phyloP scores from a whole-genome alignment of 176 grass and related monocot species.

The Oryza meridionalis region DNA sequence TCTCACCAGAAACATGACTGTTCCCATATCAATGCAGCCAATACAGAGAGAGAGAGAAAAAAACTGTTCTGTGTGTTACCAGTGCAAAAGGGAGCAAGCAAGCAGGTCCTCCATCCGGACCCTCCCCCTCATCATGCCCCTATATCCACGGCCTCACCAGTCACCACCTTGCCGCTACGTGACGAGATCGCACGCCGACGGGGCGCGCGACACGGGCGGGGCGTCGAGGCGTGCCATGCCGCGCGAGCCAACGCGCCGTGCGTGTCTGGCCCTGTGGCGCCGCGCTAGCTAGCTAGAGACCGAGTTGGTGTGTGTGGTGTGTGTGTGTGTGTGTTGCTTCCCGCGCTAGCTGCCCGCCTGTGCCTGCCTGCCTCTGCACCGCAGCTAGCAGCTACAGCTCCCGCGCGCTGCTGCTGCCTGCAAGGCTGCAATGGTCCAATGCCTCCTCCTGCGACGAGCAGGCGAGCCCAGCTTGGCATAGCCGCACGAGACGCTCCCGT shows the following conservation, averaged over 20 bases:
- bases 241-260: neutral
- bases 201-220: neutral
- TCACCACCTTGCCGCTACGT: neutral
- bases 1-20: neutral
- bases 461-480: constrained; percentile 7
- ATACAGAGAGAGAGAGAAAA: neutral
- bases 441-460: neutral
- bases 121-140: neutral
- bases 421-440: constrained; percentile 18
- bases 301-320: neutral
- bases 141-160: neutral
- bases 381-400: neutral
- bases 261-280: neutral
- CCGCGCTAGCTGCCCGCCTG: neutral
- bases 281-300: neutral
- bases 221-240: neutral
- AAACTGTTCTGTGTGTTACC: neutral
- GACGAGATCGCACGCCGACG: constrained; percentile 12
- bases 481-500: constrained; percentile 20
- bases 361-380: neutral
- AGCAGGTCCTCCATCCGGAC: neutral
- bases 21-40: neutral
- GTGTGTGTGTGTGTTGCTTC: neutral
- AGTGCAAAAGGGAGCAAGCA: neutral
- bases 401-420: neutral